Evolutionary conservation across 2,329 filamentous ascomycete genomes (phyloP), one percentile per base, ranked within the genome.

Genomic region (Ascochyta rabiei): DNA sequence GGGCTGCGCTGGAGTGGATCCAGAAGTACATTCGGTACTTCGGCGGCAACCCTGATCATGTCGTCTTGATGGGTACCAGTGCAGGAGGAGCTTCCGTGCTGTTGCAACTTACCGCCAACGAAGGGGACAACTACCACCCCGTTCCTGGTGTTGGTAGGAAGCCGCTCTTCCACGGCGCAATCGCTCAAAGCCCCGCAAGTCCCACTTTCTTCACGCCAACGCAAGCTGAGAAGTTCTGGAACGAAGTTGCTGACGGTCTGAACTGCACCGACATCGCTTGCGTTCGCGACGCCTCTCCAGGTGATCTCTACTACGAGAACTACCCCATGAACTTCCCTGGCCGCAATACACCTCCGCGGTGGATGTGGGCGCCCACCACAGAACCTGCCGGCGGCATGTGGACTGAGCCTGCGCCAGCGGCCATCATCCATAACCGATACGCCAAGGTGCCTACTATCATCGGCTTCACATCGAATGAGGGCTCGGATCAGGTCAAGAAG

Each of bases 11-110:
- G n/a, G 69, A 75, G 21, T 77, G 75, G 75, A 61, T 77, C 7
- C 74, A 73, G 56, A 73, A 75, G 41, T 77, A 77, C 54, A 76
- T 77, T 53, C 64, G 61, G 54, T 78, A 75, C 30, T 80, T 80
- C 49, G 78, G 78, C 2, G 78, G 78, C 21, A 74, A 80, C 56
- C 76, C 78, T 3, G 69, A 79, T 31, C 78, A 77, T 46, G 74
- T 80, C 2, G 76, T 80, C n/a, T 71, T 79, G 5, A 78, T 79
- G 41, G 78, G 78, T 1, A 71, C 69, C 5, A 71, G 68, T 44
- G 71, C 71, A 21, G 71, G 71, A 33, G 69, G 64, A 4, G 64
- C 70, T 12, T 71, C 68, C 5, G 69, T 67, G 2, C 53, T 72
- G 45, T 59, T 71, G 2, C 70, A 72, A 28, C 40, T 72, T 12